Percentiles rank a stretch among this genome's conserved stretches.
phyloP scores from a whole-genome alignment of 495 filamentous ascomycete genomes.

The Talaromyces thailandensis region DNA sequence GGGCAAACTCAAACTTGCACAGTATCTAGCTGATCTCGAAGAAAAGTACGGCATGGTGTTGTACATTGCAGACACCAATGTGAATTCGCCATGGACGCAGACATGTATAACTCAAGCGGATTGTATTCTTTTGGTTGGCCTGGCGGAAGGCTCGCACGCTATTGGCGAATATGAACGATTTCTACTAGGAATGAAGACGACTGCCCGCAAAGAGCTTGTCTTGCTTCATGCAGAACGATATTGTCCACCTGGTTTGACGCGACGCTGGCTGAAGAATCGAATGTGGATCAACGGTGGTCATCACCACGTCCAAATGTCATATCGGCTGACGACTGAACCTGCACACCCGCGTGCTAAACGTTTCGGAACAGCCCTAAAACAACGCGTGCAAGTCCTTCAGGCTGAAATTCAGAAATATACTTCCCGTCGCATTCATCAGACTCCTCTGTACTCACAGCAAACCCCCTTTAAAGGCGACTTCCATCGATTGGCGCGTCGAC shows the following conservation, averaged over 20 bases:
- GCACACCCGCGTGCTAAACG: slow-evolving; percentile 68
- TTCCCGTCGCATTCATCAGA: slow-evolving; percentile 72
- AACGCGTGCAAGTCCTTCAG: slow-evolving; percentile 87
- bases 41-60: slow-evolving; percentile 94
- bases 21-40: slow-evolving; percentile 93
- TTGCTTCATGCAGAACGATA: slow-evolving; percentile 90
- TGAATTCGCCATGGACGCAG: slow-evolving; percentile 96
- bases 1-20: slow-evolving; percentile 92
- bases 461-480: slow-evolving; percentile 95
- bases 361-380: slow-evolving; percentile 78
- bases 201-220: slow-evolving; percentile 87
- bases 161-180: slow-evolving; percentile 97
- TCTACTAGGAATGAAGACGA: slow-evolving; percentile 93
- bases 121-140: slow-evolving; percentile 83
- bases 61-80: slow-evolving; percentile 95
- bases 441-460: slow-evolving; percentile 82
- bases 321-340: slow-evolving; percentile 66
- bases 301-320: slow-evolving; percentile 95
- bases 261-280: slow-evolving; percentile 85
- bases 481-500: slow-evolving; percentile 78
- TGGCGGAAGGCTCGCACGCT: slow-evolving; percentile 80
- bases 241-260: slow-evolving; percentile 71
- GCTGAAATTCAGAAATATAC: slow-evolving; percentile 98
- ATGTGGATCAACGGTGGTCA: slow-evolving; percentile 99
- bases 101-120: slow-evolving; percentile 96